phyloP scores from a whole-genome alignment of 2,329 filamentous ascomycete genomes.

The Botrytis elliptica region DNA sequence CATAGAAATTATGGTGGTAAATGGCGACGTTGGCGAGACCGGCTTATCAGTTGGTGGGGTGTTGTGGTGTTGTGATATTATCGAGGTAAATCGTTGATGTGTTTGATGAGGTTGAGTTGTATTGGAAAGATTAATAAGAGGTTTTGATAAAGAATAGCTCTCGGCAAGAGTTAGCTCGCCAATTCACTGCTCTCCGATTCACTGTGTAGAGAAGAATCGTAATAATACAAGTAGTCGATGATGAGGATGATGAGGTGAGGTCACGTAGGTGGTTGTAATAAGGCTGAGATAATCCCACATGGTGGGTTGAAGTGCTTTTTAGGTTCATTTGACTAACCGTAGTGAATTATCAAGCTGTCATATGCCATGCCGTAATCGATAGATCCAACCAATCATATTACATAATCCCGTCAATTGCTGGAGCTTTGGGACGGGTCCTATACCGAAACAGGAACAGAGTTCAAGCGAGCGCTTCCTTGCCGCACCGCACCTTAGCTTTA shows the following conservation, averaged over 20 bases:
- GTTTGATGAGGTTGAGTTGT: background rate
- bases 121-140: background rate
- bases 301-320: background rate
- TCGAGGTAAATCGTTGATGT: too few species aligned
- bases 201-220: background rate
- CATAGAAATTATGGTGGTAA: background rate
- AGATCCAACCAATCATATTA: background rate
- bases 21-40: background rate
- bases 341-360: background rate
- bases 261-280: background rate
- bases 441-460: background rate
- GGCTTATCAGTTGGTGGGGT: background rate
- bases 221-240: background rate
- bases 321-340: background rate
- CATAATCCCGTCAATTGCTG: background rate
- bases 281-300: background rate
- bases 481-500: slow-evolving; percentile 8
- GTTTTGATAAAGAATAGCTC: background rate
- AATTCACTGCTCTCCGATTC: background rate
- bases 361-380: background rate
- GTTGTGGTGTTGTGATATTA: background rate
- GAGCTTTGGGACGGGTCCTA: background rate
- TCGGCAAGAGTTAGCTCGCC: background rate
- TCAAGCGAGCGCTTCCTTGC: slow-evolving; percentile 21
- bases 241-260: background rate